Conservation (phyloP, 345 rosid species). For the Euclidium syriacum region DNA sequence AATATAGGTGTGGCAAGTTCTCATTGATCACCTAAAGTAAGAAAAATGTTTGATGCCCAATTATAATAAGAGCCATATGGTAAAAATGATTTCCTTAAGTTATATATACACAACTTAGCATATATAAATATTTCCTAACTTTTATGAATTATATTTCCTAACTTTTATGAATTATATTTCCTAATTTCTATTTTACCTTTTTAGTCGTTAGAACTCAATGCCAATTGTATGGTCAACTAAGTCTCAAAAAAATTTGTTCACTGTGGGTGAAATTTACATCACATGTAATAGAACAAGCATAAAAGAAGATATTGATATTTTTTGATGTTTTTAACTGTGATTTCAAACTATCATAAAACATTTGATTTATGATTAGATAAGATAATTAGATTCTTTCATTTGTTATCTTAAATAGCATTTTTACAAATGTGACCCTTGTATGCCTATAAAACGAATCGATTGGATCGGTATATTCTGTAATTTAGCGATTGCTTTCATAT, state of each 20-base stretch:
- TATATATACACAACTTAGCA: background rate
- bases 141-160: no score
- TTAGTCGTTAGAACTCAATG: background rate
- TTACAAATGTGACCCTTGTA: background rate
- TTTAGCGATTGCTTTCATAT: background rate
- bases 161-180: no score
- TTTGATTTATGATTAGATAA: background rate
- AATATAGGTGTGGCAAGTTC: background rate
- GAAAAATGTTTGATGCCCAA: background rate
- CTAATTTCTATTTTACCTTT: background rate
- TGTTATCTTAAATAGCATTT: background rate
- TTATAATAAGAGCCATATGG: background rate
- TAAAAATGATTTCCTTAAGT: background rate
- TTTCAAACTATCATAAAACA: background rate
- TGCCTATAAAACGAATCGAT: background rate
- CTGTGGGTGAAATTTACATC: background rate
- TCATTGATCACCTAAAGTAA: background rate
- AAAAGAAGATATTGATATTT: background rate
- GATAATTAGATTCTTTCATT: background rate
- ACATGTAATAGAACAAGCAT: background rate
- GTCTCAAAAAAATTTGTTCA: background rate
- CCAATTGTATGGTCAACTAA: background rate
- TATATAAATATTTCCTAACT: no score
- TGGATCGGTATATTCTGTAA: background rate
- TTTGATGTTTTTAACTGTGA: background rate